Base-by-base conservation (phyloP, 345 rosid species). In the Camelina sativa region DNA sequence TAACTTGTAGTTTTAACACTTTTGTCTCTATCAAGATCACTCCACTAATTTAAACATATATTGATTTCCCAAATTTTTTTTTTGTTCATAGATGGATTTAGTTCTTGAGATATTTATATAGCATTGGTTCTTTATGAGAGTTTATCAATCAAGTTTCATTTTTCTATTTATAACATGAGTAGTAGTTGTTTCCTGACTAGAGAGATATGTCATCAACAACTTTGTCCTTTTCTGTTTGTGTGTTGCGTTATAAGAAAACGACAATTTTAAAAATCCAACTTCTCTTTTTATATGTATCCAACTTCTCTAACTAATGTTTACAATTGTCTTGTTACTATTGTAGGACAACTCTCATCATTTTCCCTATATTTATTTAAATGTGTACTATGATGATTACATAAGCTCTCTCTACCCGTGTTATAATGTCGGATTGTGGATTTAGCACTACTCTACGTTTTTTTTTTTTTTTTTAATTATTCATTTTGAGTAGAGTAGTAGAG, bases 11-110 rank as follows among this genome's bases (percentile, higher is more conserved):
- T 75, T 76, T 68, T 9, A 61, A 47, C 55, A 48, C 76, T 76
- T 76, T 76, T 70, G 71, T 70, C 65, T 76, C 19, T 56, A 22
- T 70, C 60, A 76, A 76, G 80, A 34, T 62, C 65, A 63, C 75
- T 62, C 65, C 37, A 63, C 59, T 70, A 32, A 56, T 25, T 28
- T 28, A 28, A 28, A 28, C 30, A 28, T 28, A 28, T 28, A 28
- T 4, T 28, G 30, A 4, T 28, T 28, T 25, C 4, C 8, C 19
- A 16, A 25, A 46, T 17, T 57, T 13, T 0, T 57, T 13, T 8
- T 0, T 2, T 40, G 4, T 28, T 28, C 30, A 38, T 40, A 48
- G 48, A 20, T 22, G 20, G 47, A 22, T 64, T 73, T 35, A 56
- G 17, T 44, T 52, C 22, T 61, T 38, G 53, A 50, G 50, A 35